These are phyloP conservation scores for Chlorella sp. DNA, from an alignment of 139 green algal species.

Conservation along the genomic window DNA sequence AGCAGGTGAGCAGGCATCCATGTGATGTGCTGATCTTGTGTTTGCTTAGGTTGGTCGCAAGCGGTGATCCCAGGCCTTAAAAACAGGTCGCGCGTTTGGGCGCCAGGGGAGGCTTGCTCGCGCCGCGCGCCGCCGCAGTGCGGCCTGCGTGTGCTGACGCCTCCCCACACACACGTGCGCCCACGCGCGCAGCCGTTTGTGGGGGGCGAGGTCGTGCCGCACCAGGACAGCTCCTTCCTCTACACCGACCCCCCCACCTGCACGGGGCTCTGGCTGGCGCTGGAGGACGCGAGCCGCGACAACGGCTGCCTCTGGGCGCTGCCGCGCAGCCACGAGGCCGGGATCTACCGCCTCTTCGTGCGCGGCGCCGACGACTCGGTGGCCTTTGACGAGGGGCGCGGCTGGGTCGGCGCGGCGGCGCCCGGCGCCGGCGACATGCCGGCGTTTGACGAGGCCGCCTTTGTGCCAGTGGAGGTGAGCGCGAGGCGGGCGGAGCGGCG, in stretches of 20 bases:
- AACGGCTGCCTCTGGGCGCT: conserved; percentile 96
- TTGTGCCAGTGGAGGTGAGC: conserved; percentile 74
- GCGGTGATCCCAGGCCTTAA: no score
- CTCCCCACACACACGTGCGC: no score
- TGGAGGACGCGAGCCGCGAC: conserved; percentile 86
- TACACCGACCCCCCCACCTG: conserved; percentile 83
- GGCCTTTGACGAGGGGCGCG: conserved; percentile 66
- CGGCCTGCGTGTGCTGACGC: no score
- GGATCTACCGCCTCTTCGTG: conserved; percentile 55
- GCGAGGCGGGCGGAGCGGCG: no score
- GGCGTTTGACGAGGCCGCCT: conserved; percentile 57
- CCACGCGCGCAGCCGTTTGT: conserved; percentile 85
- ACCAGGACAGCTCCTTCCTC: conserved; percentile 95
- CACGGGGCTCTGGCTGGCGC: conserved; percentile 90
- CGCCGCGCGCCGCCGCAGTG: no score
- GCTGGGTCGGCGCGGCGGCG: no score
- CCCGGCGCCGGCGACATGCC: conserved; percentile 27
- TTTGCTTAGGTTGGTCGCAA: no score
- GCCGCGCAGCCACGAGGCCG: conserved; percentile 48
- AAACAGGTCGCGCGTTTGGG: no score
- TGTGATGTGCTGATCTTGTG: no score
- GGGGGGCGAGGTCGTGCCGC: conserved; percentile 86
- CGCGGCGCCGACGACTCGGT: conserved; percentile 33
- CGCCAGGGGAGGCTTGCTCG: no score
- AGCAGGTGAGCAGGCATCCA: no score